Conservation (phyloP, 2,329 filamentous ascomycete species). For the Trichoderma sp. region DNA sequence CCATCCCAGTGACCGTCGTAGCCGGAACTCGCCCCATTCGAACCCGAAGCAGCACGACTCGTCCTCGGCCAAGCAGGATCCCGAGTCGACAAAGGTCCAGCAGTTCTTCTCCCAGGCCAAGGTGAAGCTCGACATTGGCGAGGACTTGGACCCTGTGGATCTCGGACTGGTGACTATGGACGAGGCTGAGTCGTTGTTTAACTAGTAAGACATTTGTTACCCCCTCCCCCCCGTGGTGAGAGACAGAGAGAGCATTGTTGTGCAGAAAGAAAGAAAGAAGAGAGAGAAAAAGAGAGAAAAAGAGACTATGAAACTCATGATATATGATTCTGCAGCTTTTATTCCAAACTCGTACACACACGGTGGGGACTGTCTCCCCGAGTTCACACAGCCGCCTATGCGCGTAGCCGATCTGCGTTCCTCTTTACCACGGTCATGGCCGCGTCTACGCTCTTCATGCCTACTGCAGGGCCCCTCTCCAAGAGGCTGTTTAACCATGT, state of each 20-base stretch:
- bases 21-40: slow-evolving; percentile 28
- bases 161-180: slow-evolving; percentile 64
- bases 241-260: neutral
- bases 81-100: slow-evolving; percentile 43
- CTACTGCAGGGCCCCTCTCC: slow-evolving; percentile 61
- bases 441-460: slow-evolving; percentile 65
- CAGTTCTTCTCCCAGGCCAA: slow-evolving; percentile 66
- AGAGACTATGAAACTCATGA: neutral
- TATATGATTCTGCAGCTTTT: slow-evolving; percentile 50
- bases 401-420: slow-evolving; percentile 66
- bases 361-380: slow-evolving; percentile 70
- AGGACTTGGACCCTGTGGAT: slow-evolving; percentile 67
- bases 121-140: slow-evolving; percentile 61
- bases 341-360: slow-evolving; percentile 68
- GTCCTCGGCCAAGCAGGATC: slow-evolving; percentile 28
- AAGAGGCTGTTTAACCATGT: slow-evolving; percentile 64
- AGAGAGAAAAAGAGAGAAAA: neutral
- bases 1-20: slow-evolving; percentile 43
- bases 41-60: slow-evolving; percentile 21
- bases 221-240: neutral
- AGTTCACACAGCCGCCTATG: slow-evolving; percentile 64
- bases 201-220: slow-evolving; percentile 2
- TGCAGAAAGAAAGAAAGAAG: neutral
- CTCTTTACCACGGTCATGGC: slow-evolving; percentile 70
- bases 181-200: slow-evolving; percentile 49